These are phyloP conservation scores for Fonsecaea multimorphosa DNA, from an alignment of 2,329 filamentous ascomycete genomes.

Conservation along the genomic window DNA sequence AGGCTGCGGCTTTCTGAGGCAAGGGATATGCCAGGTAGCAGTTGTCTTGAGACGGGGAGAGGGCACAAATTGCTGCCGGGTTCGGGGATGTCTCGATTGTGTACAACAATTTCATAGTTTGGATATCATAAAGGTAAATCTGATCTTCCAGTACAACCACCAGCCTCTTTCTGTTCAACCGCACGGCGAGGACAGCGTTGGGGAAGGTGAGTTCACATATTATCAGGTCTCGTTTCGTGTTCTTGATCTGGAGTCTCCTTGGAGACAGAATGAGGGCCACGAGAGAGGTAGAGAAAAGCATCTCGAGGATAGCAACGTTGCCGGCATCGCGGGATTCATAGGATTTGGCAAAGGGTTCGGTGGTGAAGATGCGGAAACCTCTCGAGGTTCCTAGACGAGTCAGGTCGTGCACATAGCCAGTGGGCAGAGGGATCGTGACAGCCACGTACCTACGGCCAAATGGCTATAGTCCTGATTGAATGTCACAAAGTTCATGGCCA, in stretches of 20 bases:
- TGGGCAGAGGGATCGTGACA: conserved; percentile 2
- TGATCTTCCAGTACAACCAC: conserved; percentile 94
- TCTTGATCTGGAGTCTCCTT: conserved; percentile 90
- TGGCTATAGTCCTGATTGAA: conserved; percentile 99
- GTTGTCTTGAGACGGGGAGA: conserved; percentile 92
- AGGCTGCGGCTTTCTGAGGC: conserved; percentile 66
- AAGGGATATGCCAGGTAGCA: conserved; percentile 95
- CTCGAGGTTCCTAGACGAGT: conserved; percentile 75
- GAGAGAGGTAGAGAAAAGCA: conserved; percentile 97
- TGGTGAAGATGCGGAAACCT: conserved; percentile 95
- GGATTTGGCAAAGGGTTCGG: conserved; percentile 92
- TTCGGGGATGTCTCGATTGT: conserved; percentile 95
- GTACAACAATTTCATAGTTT: conserved; percentile 94
- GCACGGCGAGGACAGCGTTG: conserved; percentile 91
- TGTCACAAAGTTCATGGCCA: conserved; percentile 95
- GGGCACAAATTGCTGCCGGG: conserved; percentile 81
- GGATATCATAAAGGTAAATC: conserved; percentile 98
- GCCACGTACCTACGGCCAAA: conserved; percentile 80
- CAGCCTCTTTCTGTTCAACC: conserved; percentile 90
- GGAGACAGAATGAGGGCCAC: conserved; percentile 93
- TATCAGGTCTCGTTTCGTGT: conserved; percentile 80
- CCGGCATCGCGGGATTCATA: conserved; percentile 87
- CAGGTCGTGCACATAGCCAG: conserved; percentile 23
- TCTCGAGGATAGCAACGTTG: conserved; percentile 95
- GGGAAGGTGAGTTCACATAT: conserved; percentile 99